Percentiles rank a stretch among this genome's conserved stretches.
Conservation (phyloP, 805 yeast species). For the Candida ascalaphidarum region DNA sequence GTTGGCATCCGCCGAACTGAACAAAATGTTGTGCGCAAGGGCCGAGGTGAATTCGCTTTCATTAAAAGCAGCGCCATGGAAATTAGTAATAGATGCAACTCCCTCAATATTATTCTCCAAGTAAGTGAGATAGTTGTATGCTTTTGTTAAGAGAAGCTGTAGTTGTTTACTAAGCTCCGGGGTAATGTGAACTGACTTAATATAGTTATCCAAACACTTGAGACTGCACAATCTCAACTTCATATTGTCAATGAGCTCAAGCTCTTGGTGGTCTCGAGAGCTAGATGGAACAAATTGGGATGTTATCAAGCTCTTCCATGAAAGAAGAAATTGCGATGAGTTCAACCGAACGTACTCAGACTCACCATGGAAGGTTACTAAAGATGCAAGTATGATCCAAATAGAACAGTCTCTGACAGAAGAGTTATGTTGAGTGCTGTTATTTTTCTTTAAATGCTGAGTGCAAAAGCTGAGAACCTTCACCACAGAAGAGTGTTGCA, state of each 20-base stretch:
- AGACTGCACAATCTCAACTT: slow-evolving; percentile 29
- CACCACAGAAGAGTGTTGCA: slow-evolving; percentile 32
- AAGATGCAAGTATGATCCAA: slow-evolving; percentile 33
- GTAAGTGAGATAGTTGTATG: slow-evolving; percentile 31
- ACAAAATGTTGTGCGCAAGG: slow-evolving; percentile 19
- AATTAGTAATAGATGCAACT: slow-evolving; percentile 24
- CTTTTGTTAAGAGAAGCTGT: slow-evolving; percentile 31
- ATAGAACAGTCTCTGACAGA: slow-evolving; percentile 23
- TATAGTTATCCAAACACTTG: slow-evolving; percentile 30
- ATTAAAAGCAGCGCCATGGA: slow-evolving; percentile 17
- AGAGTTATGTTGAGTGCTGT: slow-evolving; percentile 10
- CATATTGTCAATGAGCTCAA: slow-evolving; percentile 20
- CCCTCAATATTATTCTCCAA: slow-evolving; percentile 27
- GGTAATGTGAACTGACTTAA: slow-evolving; percentile 25
- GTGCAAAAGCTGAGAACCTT: slow-evolving; percentile 37
- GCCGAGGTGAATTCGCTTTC: slow-evolving; percentile 21
- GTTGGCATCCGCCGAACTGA: slow-evolving; percentile 13
- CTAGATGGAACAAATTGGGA: slow-evolving; percentile 27
- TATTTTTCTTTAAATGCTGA: slow-evolving; percentile 32
- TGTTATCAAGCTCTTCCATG: slow-evolving; percentile 36
- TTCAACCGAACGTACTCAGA: slow-evolving; percentile 35
- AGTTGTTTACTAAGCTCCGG: slow-evolving; percentile 34
- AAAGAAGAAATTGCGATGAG: slow-evolving; percentile 34
- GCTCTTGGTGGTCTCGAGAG: too few relatives aligned
- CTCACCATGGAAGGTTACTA: slow-evolving; percentile 30